Evolutionary conservation across 23 red algal genomes (phyloP), one percentile per base, ranked within the genome.

Genomic region (Agarophyton chilense): DNA sequence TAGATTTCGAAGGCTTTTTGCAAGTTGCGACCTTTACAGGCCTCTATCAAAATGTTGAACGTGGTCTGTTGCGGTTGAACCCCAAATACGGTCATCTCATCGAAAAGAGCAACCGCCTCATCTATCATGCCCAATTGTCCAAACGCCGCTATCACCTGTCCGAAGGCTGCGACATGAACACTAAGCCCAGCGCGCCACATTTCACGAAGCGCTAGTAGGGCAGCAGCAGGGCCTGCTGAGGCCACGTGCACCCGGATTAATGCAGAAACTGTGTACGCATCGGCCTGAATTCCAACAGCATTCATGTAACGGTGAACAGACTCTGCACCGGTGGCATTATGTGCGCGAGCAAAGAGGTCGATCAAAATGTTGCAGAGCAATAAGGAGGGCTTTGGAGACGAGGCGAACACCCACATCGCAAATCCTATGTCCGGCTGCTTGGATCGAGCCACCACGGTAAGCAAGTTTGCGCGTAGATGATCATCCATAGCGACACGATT

Each of bases 91-190:
- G 60, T 70, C 81, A 84, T 84, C 14, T 40, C 38, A 53, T 84
- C 81, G 34, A 84, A 84, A 0, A 84, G 55, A 70, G 58, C 58
- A 43, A 84, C 62, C 26, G 81, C 81, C 44, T 84, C 42, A 71
- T 84, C 81, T 28, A 84, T 28, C 40, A 51, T 46, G 9, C 56
- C 81, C 36, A 51, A 2, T 16, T 53, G 57, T 46, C 81, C 81
- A 70, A 84, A 84, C 39, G 81, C 81, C 17, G 57, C 32, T 26
- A 84, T 84, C 35, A 84, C 81, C 29, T 67, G 57, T 45, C 81
- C 81, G 36, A 70, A 84, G 21, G 81, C 81, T 4, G 81, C 34
- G 4, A 39, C 57, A 34, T 84, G 57, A 28, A 84, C 81, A 0
- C 46, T 47, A 9, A 84, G 62, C 0, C 81, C 81, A 19, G 58